phyloP scores from a whole-genome alignment of 1,139 yeast species.

The Scheffersomyces cryptocercus region DNA sequence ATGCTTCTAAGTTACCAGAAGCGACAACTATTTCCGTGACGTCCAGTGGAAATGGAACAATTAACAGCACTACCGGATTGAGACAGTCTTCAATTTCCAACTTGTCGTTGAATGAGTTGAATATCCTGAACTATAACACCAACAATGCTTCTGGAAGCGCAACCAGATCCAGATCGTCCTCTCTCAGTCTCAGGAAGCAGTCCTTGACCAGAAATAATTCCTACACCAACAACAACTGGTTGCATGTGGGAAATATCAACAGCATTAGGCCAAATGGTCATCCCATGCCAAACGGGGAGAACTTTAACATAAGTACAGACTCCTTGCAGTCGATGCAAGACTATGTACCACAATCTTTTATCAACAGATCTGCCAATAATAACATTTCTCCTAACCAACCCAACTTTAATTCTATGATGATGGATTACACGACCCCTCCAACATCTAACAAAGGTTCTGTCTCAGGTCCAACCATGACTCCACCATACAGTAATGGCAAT shows the following conservation, averaged over 20 bases:
- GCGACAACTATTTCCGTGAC: constrained; percentile 27
- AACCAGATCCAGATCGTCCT: constrained; percentile 24
- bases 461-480: constrained; percentile 19
- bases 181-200: constrained; percentile 42
- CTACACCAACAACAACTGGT: constrained; percentile 39
- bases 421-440: constrained; percentile 50
- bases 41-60: constrained; percentile 12
- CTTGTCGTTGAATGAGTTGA: constrained; percentile 43
- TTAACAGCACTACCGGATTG: constrained; percentile 11
- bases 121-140: constrained; percentile 33
- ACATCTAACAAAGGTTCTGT: constrained; percentile 36
- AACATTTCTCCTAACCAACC: constrained; percentile 5
- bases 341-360: constrained; percentile 44
- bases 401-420: constrained; percentile 36
- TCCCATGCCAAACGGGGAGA: constrained; percentile 17
- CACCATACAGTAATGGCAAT: constrained; percentile 11
- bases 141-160: constrained; percentile 4
- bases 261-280: constrained; percentile 28
- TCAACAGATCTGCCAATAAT: constrained; percentile 30
- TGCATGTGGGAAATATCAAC: constrained; percentile 48
- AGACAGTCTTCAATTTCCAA: constrained; percentile 44
- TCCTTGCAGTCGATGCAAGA: constrained; percentile 49
- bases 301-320: constrained; percentile 37
- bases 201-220: constrained; percentile 48
- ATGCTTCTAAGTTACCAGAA: constrained; percentile 20